Conservation (phyloP, 1,284 basidiomycete genomes). For the Leccinum pachyderme region DNA sequence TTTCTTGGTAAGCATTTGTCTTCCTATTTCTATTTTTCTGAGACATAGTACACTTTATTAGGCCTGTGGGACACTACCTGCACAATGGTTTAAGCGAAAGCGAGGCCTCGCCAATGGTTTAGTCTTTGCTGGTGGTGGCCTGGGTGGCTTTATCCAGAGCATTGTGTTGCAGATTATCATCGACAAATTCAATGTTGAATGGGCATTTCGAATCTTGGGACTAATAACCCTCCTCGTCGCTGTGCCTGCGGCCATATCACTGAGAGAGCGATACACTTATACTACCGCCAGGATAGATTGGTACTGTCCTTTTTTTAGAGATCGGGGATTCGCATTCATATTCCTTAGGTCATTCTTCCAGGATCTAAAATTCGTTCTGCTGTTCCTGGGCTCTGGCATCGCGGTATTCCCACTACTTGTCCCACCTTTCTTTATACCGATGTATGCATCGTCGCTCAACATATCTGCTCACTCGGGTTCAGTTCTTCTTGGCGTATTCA, state of each 20-base stretch:
- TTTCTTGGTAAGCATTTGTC: slow-evolving; percentile 19
- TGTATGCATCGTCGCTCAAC: slow-evolving; percentile 33
- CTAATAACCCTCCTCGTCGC: slow-evolving; percentile 27
- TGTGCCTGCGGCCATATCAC: slow-evolving; percentile 31
- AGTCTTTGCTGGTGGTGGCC: slow-evolving; percentile 33
- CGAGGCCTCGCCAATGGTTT: slow-evolving; percentile 36
- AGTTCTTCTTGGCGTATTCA: slow-evolving; percentile 31
- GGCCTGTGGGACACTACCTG: slow-evolving; percentile 31
- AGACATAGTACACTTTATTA: slow-evolving; percentile 2
- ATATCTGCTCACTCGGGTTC: slow-evolving; percentile 27
- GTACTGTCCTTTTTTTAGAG: slow-evolving; percentile 8
- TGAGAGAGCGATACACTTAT: slow-evolving; percentile 30
- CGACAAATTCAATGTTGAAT: slow-evolving; percentile 29
- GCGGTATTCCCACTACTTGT: slow-evolving; percentile 38
- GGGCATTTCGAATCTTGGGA: slow-evolving; percentile 38
- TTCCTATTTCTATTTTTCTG: not conserved
- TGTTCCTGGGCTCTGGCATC: slow-evolving; percentile 36
- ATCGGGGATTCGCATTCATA: not conserved
- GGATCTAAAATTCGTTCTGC: slow-evolving; percentile 33
- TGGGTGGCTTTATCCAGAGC: slow-evolving; percentile 34
- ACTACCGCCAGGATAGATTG: slow-evolving; percentile 17
- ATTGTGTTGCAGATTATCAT: slow-evolving; percentile 32
- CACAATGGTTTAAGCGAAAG: slow-evolving; percentile 34
- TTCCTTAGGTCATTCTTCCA: slow-evolving; percentile 31
- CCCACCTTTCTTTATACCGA: slow-evolving; percentile 37